Percentiles rank a stretch among this genome's conserved stretches.
phyloP scores from a whole-genome alignment of 2,329 filamentous ascomycete species.

The Colletotrichum sp. region DNA sequence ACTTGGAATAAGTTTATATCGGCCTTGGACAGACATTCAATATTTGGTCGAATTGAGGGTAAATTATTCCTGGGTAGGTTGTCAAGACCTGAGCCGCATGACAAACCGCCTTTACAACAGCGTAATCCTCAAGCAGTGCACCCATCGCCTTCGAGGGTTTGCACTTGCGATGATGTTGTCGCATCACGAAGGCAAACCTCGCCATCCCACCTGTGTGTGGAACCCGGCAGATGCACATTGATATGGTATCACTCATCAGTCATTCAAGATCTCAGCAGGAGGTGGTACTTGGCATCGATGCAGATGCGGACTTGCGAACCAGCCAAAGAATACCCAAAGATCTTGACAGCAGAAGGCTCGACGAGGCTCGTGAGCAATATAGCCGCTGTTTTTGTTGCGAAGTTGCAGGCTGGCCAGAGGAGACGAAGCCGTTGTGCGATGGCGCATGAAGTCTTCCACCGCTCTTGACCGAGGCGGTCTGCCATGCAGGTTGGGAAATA shows the following conservation, averaged over 20 bases:
- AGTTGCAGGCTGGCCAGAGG: not conserved
- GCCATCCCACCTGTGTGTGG: not conserved
- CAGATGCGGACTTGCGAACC: not conserved
- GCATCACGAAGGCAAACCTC: not conserved
- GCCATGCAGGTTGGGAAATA: not conserved
- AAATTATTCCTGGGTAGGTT: not conserved
- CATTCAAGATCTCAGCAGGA: not conserved
- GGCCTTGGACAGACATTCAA: too few relatives aligned
- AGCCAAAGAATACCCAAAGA: not conserved
- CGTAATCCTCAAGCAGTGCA: not conserved
- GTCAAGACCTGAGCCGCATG: not conserved
- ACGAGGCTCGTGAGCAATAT: not conserved
- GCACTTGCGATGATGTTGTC: not conserved
- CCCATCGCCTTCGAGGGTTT: not conserved
- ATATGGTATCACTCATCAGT: not conserved
- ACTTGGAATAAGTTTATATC: not conserved
- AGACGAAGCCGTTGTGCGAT: not conserved
- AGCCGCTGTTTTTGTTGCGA: not conserved
- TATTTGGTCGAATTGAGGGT: too few relatives aligned
- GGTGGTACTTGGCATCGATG: not conserved
- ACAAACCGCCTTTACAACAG: not conserved
- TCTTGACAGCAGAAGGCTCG: not conserved
- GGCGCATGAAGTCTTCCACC: not conserved
- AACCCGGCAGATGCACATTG: not conserved
- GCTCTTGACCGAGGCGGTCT: not conserved